Evolutionary conservation across 768 basidiomycete genomes (phyloP).

Genomic region (Cantharellus cinnabarinus): DNA sequence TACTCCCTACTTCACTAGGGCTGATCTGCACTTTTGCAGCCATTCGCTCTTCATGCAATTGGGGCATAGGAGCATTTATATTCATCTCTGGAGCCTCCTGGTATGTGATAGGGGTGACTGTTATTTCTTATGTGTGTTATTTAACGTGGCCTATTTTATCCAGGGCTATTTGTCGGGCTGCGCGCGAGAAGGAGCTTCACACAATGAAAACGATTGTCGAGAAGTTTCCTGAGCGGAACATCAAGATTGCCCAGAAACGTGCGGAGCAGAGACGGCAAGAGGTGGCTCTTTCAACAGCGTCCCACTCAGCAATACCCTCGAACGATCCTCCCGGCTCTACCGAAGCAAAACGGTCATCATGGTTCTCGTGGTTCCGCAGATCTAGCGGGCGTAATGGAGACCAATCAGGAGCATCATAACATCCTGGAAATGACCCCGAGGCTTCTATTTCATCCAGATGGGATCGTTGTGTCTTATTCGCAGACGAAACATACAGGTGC

Average conservation of each 20-base stretch:
- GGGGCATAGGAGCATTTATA: slow-evolving; percentile 60
- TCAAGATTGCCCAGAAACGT: slow-evolving; percentile 6
- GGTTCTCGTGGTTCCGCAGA: neutral
- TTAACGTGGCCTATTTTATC: neutral
- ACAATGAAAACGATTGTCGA: slow-evolving; percentile 9
- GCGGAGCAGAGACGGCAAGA: slow-evolving; percentile 2
- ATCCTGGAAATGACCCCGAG: neutral
- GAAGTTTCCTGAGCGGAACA: slow-evolving; percentile 8
- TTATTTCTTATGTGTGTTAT: too few species aligned
- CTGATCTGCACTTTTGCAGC: slow-evolving; percentile 18
- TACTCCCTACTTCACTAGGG: neutral
- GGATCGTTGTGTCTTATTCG: neutral
- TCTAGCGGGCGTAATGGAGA: neutral
- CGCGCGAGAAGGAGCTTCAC: slow-evolving; percentile 6
- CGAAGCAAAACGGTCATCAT: neutral
- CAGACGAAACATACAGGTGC: neutral
- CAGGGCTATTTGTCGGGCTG: slow-evolving; percentile 9
- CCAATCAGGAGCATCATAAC: too few species aligned
- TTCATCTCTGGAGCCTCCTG: slow-evolving; percentile 47
- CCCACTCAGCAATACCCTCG: neutral
- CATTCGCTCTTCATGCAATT: slow-evolving; percentile 48
- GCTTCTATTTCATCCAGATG: neutral
- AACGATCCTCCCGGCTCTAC: neutral
- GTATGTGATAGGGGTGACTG: slow-evolving; percentile 21
- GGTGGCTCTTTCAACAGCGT: neutral